A percentile compares a stretch with the other conserved stretches of the same genome.
Conservation (phyloP, 73 alveolate species). For the Paramecium sonneborni region DNA sequence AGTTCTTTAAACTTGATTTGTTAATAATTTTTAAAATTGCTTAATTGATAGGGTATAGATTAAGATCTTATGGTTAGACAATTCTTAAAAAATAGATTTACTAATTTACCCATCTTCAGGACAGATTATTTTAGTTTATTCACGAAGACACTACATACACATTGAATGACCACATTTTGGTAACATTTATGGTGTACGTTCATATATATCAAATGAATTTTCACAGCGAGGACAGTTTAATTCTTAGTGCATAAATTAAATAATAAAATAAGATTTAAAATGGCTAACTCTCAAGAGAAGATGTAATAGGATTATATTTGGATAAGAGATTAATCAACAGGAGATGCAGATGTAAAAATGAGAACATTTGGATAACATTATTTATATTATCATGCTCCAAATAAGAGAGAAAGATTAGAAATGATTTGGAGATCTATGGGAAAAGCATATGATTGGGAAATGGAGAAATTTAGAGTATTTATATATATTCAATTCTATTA, state of each 20-base stretch:
- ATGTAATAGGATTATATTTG: slow-evolving; percentile 66
- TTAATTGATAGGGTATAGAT: slow-evolving; percentile 17
- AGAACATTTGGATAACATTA: slow-evolving; percentile 65
- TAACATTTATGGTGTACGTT: slow-evolving; percentile 48
- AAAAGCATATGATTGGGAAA: slow-evolving; percentile 67
- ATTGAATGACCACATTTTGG: slow-evolving; percentile 57
- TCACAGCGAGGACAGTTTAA: slow-evolving; percentile 56
- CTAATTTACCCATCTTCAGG: slow-evolving; percentile 56
- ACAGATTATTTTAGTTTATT: slow-evolving; percentile 26
- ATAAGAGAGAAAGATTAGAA: slow-evolving; percentile 68
- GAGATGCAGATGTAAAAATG: slow-evolving; percentile 57
- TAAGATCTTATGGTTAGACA: slow-evolving; percentile 17
- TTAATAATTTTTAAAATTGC: slow-evolving; percentile 21
- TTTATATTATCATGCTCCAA: slow-evolving; percentile 62
- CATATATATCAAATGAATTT: slow-evolving; percentile 1
- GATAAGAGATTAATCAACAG: slow-evolving; percentile 63
- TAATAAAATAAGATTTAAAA: slow-evolving; percentile 52
- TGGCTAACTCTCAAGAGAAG: slow-evolving; percentile 63
- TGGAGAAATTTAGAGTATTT: slow-evolving; percentile 67
- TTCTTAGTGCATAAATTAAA: slow-evolving; percentile 38
- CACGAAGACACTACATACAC: slow-evolving; percentile 46
- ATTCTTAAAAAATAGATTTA: not conserved
- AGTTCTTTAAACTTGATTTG: slow-evolving; percentile 18
- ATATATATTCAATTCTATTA: not conserved
- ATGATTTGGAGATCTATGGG: slow-evolving; percentile 71